Evolutionary conservation across 768 basidiomycete genomes (phyloP).

Genomic region (Rubroboletus pulcherrimus): DNA sequence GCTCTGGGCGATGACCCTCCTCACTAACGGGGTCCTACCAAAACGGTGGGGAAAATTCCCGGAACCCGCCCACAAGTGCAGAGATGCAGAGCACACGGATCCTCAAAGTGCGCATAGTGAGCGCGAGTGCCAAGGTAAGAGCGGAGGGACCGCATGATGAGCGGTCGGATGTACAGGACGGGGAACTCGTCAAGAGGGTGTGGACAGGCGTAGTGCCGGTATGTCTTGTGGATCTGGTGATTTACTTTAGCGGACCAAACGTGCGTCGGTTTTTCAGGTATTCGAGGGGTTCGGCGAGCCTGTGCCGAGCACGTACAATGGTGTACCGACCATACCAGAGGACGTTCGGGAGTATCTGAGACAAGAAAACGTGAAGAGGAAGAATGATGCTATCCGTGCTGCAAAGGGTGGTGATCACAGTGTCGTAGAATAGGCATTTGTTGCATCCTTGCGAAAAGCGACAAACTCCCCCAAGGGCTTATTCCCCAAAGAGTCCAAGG

Average conservation of each 20-base stretch:
- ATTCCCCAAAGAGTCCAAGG: neutral
- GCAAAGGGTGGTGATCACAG: constrained; percentile 35
- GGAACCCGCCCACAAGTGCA: constrained; percentile 19
- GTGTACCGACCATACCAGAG: constrained; percentile 11
- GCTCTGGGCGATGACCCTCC: constrained; percentile 22
- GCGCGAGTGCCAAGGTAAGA: constrained; percentile 23
- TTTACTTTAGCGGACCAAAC: neutral
- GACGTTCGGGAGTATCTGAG: constrained; percentile 22
- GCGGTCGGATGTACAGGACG: constrained; percentile 13
- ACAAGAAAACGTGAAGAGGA: constrained; percentile 21
- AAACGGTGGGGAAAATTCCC: constrained; percentile 24
- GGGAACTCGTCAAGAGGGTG: constrained; percentile 12
- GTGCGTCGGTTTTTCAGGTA: constrained; percentile 5
- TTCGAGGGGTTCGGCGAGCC: constrained; percentile 25
- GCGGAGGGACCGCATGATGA: constrained; percentile 24
- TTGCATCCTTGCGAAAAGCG: neutral
- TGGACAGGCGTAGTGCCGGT: constrained; percentile 28
- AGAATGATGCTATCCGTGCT: constrained; percentile 20
- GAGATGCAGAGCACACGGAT: constrained; percentile 24
- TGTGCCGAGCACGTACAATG: constrained; percentile 20
- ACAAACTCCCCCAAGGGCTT: neutral
- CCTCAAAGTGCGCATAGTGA: constrained; percentile 21
- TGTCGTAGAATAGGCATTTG: neutral
- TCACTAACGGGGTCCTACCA: constrained; percentile 23
- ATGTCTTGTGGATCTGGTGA: neutral